Conservation (phyloP, 2,329 filamentous ascomycete genomes). For the Calonectria hawksworthii region DNA sequence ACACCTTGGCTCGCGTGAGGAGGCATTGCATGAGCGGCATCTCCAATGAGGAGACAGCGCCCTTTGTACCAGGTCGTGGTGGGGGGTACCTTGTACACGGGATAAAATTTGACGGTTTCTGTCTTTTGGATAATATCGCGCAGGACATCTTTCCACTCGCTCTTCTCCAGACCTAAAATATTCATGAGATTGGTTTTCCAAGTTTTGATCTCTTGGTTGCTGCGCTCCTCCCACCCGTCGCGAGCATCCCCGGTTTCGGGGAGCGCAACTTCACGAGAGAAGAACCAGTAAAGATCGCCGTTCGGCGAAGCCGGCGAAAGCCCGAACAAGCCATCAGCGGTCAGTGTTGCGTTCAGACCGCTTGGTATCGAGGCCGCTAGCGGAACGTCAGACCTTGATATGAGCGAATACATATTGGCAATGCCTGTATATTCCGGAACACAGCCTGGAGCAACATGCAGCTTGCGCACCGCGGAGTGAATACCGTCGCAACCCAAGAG, state of each 20-base stretch:
- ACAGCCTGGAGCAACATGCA: neutral
- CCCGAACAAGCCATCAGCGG: neutral
- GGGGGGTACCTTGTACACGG: neutral
- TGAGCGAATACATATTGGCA: neutral
- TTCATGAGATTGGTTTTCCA: neutral
- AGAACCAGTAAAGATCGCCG: neutral
- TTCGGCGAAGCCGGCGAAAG: neutral
- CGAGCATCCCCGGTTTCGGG: neutral
- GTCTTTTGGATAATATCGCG: neutral
- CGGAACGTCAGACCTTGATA: neutral
- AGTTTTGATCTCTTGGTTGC: neutral
- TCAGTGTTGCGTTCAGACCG: neutral
- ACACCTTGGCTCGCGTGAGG: neutral
- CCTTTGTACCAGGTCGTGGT: neutral
- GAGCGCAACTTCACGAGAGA: neutral
- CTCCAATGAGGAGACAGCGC: neutral
- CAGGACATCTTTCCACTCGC: neutral
- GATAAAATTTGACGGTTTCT: neutral
- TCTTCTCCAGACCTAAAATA: neutral
- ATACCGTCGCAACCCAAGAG: neutral
- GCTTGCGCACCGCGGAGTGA: neutral
- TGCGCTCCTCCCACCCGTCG: neutral
- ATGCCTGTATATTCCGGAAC: neutral
- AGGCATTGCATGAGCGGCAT: neutral
- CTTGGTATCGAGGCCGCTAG: neutral